phyloP scores from a whole-genome alignment of 2,329 filamentous ascomycete species.

The Ceratocystis cubensis region DNA sequence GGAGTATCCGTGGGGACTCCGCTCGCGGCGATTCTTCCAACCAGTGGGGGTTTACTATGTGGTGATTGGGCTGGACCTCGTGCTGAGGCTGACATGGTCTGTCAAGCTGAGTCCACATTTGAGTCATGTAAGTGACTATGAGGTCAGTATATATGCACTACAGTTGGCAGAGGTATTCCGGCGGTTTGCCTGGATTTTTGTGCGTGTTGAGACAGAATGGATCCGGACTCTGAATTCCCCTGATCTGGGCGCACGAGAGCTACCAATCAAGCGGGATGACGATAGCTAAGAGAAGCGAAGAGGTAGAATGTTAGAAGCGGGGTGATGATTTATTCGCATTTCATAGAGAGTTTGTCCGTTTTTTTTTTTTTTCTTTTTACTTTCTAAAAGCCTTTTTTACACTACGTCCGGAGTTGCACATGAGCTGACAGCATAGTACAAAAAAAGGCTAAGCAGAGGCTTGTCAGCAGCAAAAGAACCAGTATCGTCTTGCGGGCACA shows the following conservation, averaged over 20 bases:
- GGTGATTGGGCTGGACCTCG: constrained; percentile 64
- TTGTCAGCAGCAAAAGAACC: background rate
- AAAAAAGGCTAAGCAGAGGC: background rate
- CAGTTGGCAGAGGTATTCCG: constrained; percentile 77
- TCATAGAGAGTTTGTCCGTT: background rate
- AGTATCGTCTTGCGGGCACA: background rate
- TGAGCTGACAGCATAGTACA: background rate
- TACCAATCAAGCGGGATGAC: constrained; percentile 45
- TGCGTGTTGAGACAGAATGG: constrained; percentile 91
- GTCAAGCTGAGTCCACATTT: constrained; percentile 74
- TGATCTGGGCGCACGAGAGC: constrained; percentile 65
- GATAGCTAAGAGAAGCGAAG: constrained; percentile 26
- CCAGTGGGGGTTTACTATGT: constrained; percentile 66
- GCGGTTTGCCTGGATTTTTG: constrained; percentile 95
- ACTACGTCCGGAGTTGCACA: background rate
- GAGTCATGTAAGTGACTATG: constrained; percentile 73
- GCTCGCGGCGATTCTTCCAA: constrained; percentile 60
- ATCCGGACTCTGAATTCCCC: constrained; percentile 50
- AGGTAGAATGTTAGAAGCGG: background rate
- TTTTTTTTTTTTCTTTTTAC: no score
- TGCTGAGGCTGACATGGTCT: constrained; percentile 81
- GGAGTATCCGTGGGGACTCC: constrained; percentile 64
- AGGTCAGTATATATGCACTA: constrained; percentile 77
- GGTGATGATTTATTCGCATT: constrained; percentile 3
- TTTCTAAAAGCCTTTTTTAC: background rate